Base-by-base conservation (phyloP, 2,329 filamentous ascomycete genomes). In the Knoxdaviesia capensis region DNA sequence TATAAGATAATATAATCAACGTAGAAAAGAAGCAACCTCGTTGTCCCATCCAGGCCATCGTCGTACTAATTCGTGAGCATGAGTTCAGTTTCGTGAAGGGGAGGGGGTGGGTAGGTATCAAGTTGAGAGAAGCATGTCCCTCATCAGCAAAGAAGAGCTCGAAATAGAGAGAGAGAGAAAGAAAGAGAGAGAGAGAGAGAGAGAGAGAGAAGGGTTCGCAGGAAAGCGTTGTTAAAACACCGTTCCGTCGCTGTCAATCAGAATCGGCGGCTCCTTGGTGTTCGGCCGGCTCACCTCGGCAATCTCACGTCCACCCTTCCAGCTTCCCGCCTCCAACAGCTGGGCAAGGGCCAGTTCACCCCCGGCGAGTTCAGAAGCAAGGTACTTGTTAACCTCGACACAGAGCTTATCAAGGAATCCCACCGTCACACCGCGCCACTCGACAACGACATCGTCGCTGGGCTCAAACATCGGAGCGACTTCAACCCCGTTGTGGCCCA, bases 251-350 rank as follows among this genome's bases (percentile, higher is more conserved):
- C 85, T 94, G 50, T 93, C 72, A 52, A 96, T 94, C 62, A 94
- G 77, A 54, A 98, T 96, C 5, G 90, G 90, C 32, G 88, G 85
- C 57, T 93, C 85, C 62, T 90, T 94, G 41, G 90, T 96, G 54
- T 94, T 96, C 28, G 90, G 90, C 50, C 90, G 72, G 51, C 85
- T 88, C 48, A 94, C 85, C 63, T 94, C 88, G 48, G 90, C 90
- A 56, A 96, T 81, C 62, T 96, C 90, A 54, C 90, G 78, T 45
- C 90, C 90, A 52, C 88, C 88, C 81, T 96, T 96, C 88, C 90
- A 98, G 55, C 84, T 93, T 41, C 90, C 90, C 9, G 88, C 90
- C 59, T 96, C 90, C 11, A 98, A 68, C 64, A 98, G 75, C 58
- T 98, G 90, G 5, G 87, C 77, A 50, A 96, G 60, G 36, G 66